Evolutionary conservation across 1,284 basidiomycete genomes (phyloP).

Genomic region (Ganoderma sp.): DNA sequence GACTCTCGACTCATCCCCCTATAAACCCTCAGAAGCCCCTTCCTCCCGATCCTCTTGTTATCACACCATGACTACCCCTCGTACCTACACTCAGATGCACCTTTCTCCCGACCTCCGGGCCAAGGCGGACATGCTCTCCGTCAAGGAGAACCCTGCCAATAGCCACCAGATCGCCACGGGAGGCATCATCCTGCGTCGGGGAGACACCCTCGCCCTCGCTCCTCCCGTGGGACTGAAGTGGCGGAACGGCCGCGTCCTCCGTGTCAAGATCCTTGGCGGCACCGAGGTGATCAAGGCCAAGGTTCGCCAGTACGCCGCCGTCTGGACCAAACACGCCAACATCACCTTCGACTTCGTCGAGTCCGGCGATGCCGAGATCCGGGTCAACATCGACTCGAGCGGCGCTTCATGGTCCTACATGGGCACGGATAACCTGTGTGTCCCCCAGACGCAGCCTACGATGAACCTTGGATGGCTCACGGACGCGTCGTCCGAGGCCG

Average conservation of each 20-base stretch:
- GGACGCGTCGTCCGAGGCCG: neutral
- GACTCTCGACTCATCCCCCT: neutral
- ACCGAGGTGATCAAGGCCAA: neutral
- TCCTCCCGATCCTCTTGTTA: neutral
- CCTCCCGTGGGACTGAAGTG: neutral
- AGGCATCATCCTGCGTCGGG: neutral
- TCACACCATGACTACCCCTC: neutral
- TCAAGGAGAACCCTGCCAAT: neutral
- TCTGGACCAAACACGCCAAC: neutral
- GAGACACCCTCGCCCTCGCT: neutral
- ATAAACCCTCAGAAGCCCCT: neutral
- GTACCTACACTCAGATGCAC: neutral
- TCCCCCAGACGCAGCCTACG: neutral
- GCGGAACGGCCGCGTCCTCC: neutral
- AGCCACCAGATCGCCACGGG: neutral
- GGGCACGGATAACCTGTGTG: neutral
- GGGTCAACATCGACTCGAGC: constrained; percentile 1
- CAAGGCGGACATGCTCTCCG: neutral
- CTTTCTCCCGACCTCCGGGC: neutral
- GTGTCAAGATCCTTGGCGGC: neutral
- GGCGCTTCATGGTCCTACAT: neutral
- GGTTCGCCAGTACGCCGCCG: neutral
- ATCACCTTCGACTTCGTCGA: constrained; percentile 3
- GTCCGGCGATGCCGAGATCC: neutral
- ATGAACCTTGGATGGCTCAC: constrained; percentile 1